Evolutionary conservation across 305 asterid species (phyloP).

Genomic region (Lippia alba): DNA sequence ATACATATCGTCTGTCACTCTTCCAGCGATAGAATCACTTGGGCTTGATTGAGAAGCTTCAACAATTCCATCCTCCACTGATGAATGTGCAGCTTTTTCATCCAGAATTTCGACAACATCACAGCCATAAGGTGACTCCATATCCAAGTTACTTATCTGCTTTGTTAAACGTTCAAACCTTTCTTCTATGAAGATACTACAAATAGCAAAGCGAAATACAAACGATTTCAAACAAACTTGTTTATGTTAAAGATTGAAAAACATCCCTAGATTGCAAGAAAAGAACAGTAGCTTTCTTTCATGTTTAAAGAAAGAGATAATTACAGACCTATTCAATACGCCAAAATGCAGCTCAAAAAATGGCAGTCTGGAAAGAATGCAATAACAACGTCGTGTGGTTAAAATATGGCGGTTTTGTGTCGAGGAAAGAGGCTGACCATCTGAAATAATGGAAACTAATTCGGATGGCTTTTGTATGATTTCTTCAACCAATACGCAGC

Average conservation of each 20-base stretch:
- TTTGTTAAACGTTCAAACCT: constrained; percentile 71
- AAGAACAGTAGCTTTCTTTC: constrained; percentile 1
- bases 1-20: constrained; percentile 40
- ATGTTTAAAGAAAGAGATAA: constrained; percentile 3
- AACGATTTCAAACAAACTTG: constrained; percentile 7
- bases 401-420: constrained; percentile 64
- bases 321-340: constrained; percentile 65
- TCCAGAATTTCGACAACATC: constrained; percentile 47
- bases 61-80: constrained; percentile 44
- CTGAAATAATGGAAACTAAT: constrained; percentile 69
- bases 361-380: constrained; percentile 81
- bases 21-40: constrained; percentile 42
- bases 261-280: background rate
- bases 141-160: constrained; percentile 53
- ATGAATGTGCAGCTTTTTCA: constrained; percentile 44
- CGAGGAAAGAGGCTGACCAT: constrained; percentile 50
- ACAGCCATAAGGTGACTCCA: constrained; percentile 48
- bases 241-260: background rate
- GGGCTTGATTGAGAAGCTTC: constrained; percentile 46
- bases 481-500: constrained; percentile 86
- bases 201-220: constrained; percentile 14
- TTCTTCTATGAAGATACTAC: constrained; percentile 72
- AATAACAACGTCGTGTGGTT: constrained; percentile 81
- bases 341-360: constrained; percentile 85
- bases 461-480: constrained; percentile 74